Evolutionary conservation across 1,284 basidiomycete genomes (phyloP), one percentile per base, ranked within the genome.

Genomic region (Microbotryum scabiosae): DNA sequence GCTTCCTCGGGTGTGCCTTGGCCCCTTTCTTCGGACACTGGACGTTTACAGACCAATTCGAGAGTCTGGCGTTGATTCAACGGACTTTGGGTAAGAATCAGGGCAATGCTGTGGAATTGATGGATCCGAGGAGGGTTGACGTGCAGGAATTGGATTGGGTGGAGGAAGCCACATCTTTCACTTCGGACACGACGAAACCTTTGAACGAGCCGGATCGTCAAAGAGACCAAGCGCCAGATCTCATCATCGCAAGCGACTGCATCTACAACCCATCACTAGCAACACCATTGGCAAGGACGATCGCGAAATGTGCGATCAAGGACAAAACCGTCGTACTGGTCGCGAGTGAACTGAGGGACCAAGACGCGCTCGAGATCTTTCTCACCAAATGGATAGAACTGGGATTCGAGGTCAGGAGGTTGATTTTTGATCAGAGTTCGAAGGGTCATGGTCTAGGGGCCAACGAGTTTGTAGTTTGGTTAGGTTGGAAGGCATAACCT

Each of bases 231-330:
- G 30, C 16, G 18, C 57, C 60, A 3, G 60, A 65, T 26, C 18
- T 69, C 4, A 61, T 70, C 51, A 25, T 70, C 30, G 65, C 65
- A 3, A 45, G 53, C 12, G 69, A 70, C 36, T 69, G 67, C 32
- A 52, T 70, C 45, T 70, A 67, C 65, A 69, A 70, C 54, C 65
- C 67, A 6, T 47, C 57, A 2, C 56, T 70, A 8, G 52, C 64
- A 0, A 51, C 43, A 0, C 59, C 67, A 8, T 61, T 70, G 5
- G 58, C 61, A 1, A 58, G 55, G 1, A 65, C 67, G 10, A 57
- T 70, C 32, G 36, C 59, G 3, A 49, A 50, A 3, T 50, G 47
- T n/a, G 36, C 69, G 7, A n/a, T 6, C 0, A 18, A 45, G 16
- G 62, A 56, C 23, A 50, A 56, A 4, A 52, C 57, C 9, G 43